Base-by-base conservation (phyloP, 495 filamentous ascomycete genomes). In the Parmelia sp. region DNA sequence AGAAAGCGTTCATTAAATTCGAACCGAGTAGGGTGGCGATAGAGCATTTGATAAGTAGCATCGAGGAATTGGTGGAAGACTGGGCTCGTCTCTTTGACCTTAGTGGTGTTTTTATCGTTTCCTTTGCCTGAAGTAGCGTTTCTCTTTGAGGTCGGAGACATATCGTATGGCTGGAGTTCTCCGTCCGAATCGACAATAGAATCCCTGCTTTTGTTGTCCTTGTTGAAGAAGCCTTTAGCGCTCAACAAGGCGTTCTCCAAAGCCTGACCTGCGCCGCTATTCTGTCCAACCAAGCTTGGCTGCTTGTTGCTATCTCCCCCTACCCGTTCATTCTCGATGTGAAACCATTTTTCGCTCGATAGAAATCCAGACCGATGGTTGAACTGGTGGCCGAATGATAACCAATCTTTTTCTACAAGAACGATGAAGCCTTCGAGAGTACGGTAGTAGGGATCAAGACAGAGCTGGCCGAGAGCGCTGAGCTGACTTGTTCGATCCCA, bases 41-140 rank as follows among this genome's bases (percentile, higher is more conserved):
- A 78, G 19, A 96, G 79, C 12, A 99, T 80, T 69, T 99, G 95
- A 67, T 92, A 97, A 7, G 91, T 91, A 25, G 91, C 90, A 70
- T 99, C 95, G 14, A 99, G 86, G 74, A 97, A 99, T 72, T 99
- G 95, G 70, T 99, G 95, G 76, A 99, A 97, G 17, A 97, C 88
- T 0, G 95, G 95, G n/a, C 89, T 92, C 3, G 93, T 90, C 72
- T 97, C 92, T 63, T 91, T 96, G 35, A 82, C 78, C 66, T 86
- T 87, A 12, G 84, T 88, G n/a, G 79, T 72, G 63, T 77, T 75
- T 64, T 83, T 82, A 58, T 87, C 83, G 23, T 71, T 58, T 72
- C 62, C 74, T 72, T 66, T 58, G 79, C 76, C 36, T 66, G 67
- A 36, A 74, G 75, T 64, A 60, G 75, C 31, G 78, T 73, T 57